These are phyloP conservation scores for Nicotiana paniculata DNA, from an alignment of 257 asterid genomes.

Conservation along the genomic window DNA sequence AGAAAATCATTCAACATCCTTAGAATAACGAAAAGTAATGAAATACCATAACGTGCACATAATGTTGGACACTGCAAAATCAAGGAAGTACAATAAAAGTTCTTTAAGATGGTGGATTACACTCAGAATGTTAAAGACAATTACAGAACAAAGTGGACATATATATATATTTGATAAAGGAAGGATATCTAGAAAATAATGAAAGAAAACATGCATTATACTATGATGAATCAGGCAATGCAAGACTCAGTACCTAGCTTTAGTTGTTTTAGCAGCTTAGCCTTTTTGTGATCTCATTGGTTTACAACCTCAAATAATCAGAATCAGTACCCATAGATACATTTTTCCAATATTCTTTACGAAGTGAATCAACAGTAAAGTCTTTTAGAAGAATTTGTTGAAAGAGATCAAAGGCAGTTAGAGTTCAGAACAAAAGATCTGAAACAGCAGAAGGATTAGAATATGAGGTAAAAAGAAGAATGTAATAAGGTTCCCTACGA, in stretches of 20 bases:
- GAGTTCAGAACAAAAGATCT: not conserved
- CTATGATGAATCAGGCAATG: not conserved
- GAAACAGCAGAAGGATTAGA: not conserved
- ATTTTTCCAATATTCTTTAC: not conserved
- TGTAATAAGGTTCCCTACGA: not conserved
- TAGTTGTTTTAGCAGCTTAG: not conserved
- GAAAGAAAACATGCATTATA: not conserved
- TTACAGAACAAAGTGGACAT: not conserved
- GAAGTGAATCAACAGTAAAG: not conserved
- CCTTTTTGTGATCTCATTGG: not conserved
- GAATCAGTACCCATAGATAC: not conserved
- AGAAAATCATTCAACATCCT: not conserved
- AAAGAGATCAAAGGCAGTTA: not conserved
- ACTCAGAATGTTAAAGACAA: not conserved
- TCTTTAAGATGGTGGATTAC: not conserved
- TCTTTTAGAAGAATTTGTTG: not conserved
- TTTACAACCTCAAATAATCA: not conserved
- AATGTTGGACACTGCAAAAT: not conserved
- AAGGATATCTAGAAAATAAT: not conserved
- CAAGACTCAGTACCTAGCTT: not conserved
- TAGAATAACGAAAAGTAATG: not conserved
- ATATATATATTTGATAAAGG: not conserved
- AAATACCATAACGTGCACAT: not conserved
- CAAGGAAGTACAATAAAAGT: not conserved
- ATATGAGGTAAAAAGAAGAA: not conserved